Percentiles rank a stretch among this genome's conserved stretches.
Conservation (phyloP, 129 eudicot species). For the Solidago caesia region DNA sequence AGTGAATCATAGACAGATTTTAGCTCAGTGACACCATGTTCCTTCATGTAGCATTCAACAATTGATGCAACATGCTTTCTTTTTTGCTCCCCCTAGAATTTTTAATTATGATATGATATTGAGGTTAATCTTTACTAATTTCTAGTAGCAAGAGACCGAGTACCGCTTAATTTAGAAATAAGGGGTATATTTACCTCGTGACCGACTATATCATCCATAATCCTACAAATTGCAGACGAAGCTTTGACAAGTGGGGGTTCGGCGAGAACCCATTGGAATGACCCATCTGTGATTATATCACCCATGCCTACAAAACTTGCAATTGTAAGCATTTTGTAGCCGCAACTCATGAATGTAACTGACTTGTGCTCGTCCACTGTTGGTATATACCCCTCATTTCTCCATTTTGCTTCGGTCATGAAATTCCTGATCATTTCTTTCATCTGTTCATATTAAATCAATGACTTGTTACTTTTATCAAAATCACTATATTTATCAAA, state of each 20-base stretch:
- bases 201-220: background rate
- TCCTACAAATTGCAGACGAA: background rate
- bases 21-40: background rate
- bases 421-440: background rate
- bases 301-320: background rate
- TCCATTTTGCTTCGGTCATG: background rate
- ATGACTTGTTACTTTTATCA: too few relatives aligned
- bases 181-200: background rate
- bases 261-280: background rate
- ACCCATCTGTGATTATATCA: background rate
- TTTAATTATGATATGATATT: too few relatives aligned
- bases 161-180: too few relatives aligned
- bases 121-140: too few relatives aligned
- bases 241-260: background rate
- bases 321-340: background rate
- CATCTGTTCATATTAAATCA: background rate
- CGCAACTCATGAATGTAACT: background rate
- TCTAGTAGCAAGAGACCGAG: background rate
- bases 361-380: background rate
- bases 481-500: too few relatives aligned
- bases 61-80: background rate
- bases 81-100: background rate
- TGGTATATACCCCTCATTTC: background rate
- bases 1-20: background rate
- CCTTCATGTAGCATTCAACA: background rate